Conservation (phyloP, 495 filamentous ascomycete genomes). For the Hypomontagnella submonticulosa region DNA sequence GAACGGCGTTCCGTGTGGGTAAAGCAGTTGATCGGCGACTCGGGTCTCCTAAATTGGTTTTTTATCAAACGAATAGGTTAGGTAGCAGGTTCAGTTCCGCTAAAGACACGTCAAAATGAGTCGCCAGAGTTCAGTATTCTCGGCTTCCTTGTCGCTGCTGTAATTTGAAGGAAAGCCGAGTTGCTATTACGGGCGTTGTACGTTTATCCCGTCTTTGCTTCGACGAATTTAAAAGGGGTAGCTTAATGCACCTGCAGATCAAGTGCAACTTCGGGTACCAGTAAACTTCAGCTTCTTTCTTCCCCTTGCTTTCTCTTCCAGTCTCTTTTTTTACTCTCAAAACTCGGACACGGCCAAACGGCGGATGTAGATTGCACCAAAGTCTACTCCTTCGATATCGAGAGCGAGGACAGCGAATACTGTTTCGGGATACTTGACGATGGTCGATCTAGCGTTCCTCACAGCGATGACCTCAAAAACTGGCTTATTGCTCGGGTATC, state of each 20-base stretch:
- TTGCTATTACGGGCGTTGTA: slow-evolving; percentile 20
- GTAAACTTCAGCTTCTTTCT: slow-evolving; percentile 38
- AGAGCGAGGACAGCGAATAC: not conserved
- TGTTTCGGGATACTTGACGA: too few relatives aligned
- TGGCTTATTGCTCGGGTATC: slow-evolving; percentile 6
- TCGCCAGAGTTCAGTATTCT: slow-evolving; percentile 19
- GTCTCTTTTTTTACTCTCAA: slow-evolving; percentile 2
- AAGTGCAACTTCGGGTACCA: slow-evolving; percentile 42
- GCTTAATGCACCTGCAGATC: slow-evolving; percentile 44
- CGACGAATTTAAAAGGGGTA: slow-evolving; percentile 34
- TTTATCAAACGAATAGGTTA: slow-evolving; percentile 33
- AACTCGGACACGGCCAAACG: not conserved
- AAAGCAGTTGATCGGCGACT: slow-evolving; percentile 45
- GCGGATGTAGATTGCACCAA: not conserved
- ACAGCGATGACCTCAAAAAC: not conserved
- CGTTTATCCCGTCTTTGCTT: slow-evolving; percentile 24
- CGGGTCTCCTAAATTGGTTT: slow-evolving; percentile 25
- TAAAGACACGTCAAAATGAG: not conserved
- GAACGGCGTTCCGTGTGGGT: slow-evolving; percentile 39
- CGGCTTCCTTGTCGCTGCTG: slow-evolving; percentile 10
- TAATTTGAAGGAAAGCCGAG: slow-evolving; percentile 10
- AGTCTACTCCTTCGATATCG: not conserved
- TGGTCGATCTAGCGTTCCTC: too few relatives aligned
- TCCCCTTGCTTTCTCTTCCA: slow-evolving; percentile 14
- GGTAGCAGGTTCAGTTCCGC: slow-evolving; percentile 15